phyloP scores from a whole-genome alignment of 140 eudicot genomes.

The Bidens hawaiensis region DNA sequence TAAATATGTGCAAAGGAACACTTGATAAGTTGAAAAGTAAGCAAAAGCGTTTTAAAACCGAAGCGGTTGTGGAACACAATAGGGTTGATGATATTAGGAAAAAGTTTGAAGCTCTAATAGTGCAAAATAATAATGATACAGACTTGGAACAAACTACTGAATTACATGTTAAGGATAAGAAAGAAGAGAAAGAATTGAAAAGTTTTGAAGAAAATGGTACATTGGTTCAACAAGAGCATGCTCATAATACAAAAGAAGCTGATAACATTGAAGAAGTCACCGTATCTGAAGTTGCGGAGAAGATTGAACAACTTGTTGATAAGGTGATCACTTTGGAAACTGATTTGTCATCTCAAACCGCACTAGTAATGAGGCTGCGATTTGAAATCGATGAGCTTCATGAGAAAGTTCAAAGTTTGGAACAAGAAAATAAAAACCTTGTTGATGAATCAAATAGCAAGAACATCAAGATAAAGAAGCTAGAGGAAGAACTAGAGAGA shows the following conservation, averaged over 20 bases:
- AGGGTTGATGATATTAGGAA: slow-evolving; percentile 35
- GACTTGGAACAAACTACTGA: slow-evolving; percentile 23
- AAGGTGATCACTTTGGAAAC: slow-evolving; percentile 49
- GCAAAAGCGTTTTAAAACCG: slow-evolving; percentile 30
- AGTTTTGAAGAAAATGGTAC: neutral
- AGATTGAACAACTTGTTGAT: slow-evolving; percentile 67
- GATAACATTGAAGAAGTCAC: slow-evolving; percentile 28
- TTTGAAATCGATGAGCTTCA: slow-evolving; percentile 46
- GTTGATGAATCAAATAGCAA: slow-evolving; percentile 27
- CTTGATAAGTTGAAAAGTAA: slow-evolving; percentile 37
- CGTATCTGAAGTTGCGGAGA: slow-evolving; percentile 54
- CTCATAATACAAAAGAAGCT: neutral
- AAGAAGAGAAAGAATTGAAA: slow-evolving; percentile 19
- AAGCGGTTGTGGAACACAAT: slow-evolving; percentile 40
- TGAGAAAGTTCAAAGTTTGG: slow-evolving; percentile 37
- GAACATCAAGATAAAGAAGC: slow-evolving; percentile 42
- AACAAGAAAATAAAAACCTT: slow-evolving; percentile 37
- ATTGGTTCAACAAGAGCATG: neutral
- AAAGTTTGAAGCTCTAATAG: slow-evolving; percentile 33
- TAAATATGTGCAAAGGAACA: slow-evolving; percentile 54
- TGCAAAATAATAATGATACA: neutral
- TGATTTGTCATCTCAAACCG: slow-evolving; percentile 48
- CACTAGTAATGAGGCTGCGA: slow-evolving; percentile 39
- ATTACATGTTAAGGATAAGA: slow-evolving; percentile 21
- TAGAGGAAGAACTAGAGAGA: slow-evolving; percentile 42